phyloP scores from a whole-genome alignment of 768 basidiomycete genomes.

The Russula griseocarnosa region DNA sequence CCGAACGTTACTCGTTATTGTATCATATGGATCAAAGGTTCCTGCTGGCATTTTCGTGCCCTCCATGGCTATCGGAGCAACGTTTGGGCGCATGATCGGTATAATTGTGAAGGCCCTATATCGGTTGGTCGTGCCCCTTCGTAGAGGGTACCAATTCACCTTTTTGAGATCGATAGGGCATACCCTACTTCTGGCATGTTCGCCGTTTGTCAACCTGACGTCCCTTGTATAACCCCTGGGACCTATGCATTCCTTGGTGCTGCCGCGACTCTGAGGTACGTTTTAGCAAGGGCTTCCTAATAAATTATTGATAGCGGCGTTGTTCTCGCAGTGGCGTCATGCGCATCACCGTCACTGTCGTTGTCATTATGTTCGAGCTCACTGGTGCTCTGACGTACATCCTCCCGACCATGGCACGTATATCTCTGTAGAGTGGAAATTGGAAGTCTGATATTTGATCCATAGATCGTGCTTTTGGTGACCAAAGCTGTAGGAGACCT shows the following conservation, averaged over 20 bases:
- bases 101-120: constrained; percentile 94
- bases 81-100: constrained; percentile 95
- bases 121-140: constrained; percentile 43
- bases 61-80: constrained; percentile 97
- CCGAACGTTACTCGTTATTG: constrained; percentile 77
- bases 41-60: constrained; percentile 98
- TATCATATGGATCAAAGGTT: constrained; percentile 95
- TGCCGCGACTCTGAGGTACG: constrained; percentile 87
- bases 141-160: constrained; percentile 3
- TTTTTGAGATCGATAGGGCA: constrained; percentile 47
- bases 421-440: constrained; percentile 17
- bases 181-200: constrained; percentile 85
- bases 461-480: constrained; percentile 89
- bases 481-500: constrained; percentile 97
- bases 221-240: constrained; percentile 96
- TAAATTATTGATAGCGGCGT: background rate
- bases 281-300: background rate
- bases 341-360: constrained; percentile 95
- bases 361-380: constrained; percentile 99
- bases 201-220: constrained; percentile 83
- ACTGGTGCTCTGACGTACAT: constrained; percentile 97
- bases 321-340: constrained; percentile 72
- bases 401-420: constrained; percentile 88
- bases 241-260: constrained; percentile 98
- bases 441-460: constrained; percentile 13